Percentiles rank a stretch among this genome's conserved stretches.
Evolutionary conservation across 768 basidiomycete species (phyloP).

Genomic region (Amanita jacksonii): DNA sequence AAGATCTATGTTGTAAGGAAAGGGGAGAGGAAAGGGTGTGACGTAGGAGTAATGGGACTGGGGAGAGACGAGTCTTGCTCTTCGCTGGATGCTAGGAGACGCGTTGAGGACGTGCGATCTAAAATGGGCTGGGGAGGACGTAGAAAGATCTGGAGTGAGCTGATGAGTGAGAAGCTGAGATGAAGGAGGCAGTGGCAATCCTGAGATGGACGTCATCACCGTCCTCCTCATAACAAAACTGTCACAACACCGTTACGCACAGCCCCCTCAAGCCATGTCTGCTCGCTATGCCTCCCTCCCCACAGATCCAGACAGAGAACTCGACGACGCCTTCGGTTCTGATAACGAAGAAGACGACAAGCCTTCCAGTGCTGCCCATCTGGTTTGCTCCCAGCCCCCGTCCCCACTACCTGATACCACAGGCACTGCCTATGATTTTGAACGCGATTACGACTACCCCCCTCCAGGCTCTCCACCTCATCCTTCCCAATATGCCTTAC

Average conservation of each 20-base stretch:
- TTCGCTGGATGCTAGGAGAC: conserved; percentile 59
- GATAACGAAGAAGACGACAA: conserved; percentile 48
- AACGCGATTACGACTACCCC: conserved; percentile 65
- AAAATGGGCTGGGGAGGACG: conserved; percentile 44
- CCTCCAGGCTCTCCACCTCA: conserved; percentile 75
- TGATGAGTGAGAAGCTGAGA: conserved; percentile 33
- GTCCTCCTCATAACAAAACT: conserved; percentile 3
- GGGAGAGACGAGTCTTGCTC: conserved; percentile 48
- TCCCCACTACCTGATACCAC: conserved; percentile 23
- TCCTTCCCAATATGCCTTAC: conserved; percentile 45
- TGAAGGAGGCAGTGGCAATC: conserved; percentile 36
- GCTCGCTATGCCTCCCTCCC: conserved; percentile 44
- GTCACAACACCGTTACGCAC: neutral
- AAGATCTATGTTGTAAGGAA: conserved; percentile 69
- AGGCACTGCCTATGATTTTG: conserved; percentile 57
- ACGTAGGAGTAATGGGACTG: conserved; percentile 72
- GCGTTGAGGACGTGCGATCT: conserved; percentile 35
- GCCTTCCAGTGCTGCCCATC: conserved; percentile 26
- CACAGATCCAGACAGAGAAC: conserved; percentile 45
- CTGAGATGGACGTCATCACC: conserved; percentile 35
- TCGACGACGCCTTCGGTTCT: conserved; percentile 70
- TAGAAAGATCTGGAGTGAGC: conserved; percentile 49
- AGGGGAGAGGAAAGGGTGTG: conserved; percentile 71
- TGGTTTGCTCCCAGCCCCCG: conserved; percentile 17
- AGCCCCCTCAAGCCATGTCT: conserved; percentile 27